Evolutionary conservation across 345 rosid species (phyloP).

Genomic region (Chamaenerion angustifolium): DNA sequence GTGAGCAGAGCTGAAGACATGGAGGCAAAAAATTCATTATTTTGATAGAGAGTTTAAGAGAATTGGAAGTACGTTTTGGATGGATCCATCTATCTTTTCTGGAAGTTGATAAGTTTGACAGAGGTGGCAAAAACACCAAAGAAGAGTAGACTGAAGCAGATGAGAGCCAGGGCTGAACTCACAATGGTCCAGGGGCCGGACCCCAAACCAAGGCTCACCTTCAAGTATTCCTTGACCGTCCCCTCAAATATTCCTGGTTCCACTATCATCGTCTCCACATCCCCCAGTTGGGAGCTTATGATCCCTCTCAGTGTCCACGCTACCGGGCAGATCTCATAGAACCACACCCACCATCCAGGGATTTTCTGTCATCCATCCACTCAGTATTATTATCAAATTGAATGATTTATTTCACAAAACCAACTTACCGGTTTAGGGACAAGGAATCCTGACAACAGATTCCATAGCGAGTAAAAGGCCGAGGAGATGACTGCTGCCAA

Average conservation of each 20-base stretch:
- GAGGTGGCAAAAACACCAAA: slow-evolving; percentile 55
- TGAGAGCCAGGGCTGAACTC: slow-evolving; percentile 35
- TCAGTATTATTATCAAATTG: background rate
- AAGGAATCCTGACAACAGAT: slow-evolving; percentile 81
- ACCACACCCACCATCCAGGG: slow-evolving; percentile 96
- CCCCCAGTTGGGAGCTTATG: slow-evolving; percentile 71
- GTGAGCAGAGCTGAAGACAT: too few relatives aligned
- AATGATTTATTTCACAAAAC: background rate
- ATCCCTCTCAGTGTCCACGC: slow-evolving; percentile 79
- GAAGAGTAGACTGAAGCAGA: slow-evolving; percentile 46
- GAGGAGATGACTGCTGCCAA: slow-evolving; percentile 77
- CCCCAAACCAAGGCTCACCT: slow-evolving; percentile 29
- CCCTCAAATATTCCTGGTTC: slow-evolving; percentile 36
- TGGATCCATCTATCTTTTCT: slow-evolving; percentile 44
- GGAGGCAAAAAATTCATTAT: too few relatives aligned
- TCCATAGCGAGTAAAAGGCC: slow-evolving; percentile 85
- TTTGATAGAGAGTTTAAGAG: too few relatives aligned
- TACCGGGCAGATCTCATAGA: slow-evolving; percentile 68
- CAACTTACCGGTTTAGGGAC: slow-evolving; percentile 59
- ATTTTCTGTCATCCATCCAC: slow-evolving; percentile 30
- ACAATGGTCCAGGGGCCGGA: slow-evolving; percentile 25
- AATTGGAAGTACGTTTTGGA: too few relatives aligned
- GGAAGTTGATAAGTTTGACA: slow-evolving; percentile 59
- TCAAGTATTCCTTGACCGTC: slow-evolving; percentile 49
- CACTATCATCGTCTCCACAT: slow-evolving; percentile 43